These are phyloP conservation scores for Citrus trifoliata DNA, from an alignment of 345 rosid genomes.

Conservation along the genomic window DNA sequence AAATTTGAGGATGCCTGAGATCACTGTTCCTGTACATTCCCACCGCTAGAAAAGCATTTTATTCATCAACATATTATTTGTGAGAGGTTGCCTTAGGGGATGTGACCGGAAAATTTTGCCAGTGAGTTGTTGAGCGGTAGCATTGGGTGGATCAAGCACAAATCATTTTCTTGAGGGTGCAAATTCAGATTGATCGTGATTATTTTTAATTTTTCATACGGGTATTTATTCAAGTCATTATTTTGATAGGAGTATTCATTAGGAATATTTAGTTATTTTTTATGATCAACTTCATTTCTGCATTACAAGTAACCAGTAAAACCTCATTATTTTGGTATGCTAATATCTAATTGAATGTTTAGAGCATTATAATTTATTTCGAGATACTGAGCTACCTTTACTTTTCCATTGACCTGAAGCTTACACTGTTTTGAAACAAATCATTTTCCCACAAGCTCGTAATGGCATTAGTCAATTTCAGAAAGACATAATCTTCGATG, in stretches of 20 bases:
- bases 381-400: not conserved
- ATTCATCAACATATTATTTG: not conserved
- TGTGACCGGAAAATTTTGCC: not conserved
- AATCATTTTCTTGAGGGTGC: not conserved
- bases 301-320: not conserved
- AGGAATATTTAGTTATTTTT: not conserved
- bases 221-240: not conserved
- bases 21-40: not conserved
- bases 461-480: not conserved
- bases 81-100: not conserved
- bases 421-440: not conserved
- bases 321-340: not conserved
- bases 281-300: not conserved
- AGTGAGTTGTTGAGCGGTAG: not conserved
- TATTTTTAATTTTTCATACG: not conserved
- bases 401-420: not conserved
- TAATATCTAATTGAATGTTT: not conserved
- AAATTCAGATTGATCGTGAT: not conserved
- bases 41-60: not conserved
- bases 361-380: not conserved
- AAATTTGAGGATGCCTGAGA: conserved; percentile 2
- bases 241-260: not conserved
- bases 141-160: not conserved
- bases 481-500: not conserved
- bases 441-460: not conserved